Evolutionary conservation across 768 basidiomycete species (phyloP), one percentile per base, ranked within the genome.

Genomic region (Pleurotus ostreatus): DNA sequence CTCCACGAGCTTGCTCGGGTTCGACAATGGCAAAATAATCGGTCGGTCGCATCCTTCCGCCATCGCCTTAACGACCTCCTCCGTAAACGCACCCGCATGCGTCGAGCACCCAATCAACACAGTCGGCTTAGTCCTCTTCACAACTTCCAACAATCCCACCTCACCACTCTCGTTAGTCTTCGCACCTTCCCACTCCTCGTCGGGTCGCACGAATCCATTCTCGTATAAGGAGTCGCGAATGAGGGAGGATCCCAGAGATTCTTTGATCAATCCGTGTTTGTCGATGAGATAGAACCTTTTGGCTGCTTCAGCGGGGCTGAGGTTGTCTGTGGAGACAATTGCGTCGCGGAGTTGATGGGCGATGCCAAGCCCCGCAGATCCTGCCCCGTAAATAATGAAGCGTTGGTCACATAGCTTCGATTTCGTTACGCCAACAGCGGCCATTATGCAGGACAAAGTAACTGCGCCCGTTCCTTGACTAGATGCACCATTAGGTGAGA

Each of bases 71-170:
- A 91, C 72, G 41, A 92, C 75, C 55, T 88, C 84, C 70, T 90
- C 81, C 4, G 79, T 86, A 70, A 96, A 96, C 23, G 85, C 88
- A 3, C 89, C 87, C 16, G 81, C 77, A 49, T 82, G 77, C 1
- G 92, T 94, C 56, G 89, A 92, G 56, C 86, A 89, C 25, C 93
- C 93, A 59, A 96, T 89, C 46, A 96, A 68, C 11, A 92, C 81
- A 2, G 92, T 96, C 20, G 93, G 92, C 63, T 83, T 83, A 7
- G 89, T 80, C 59, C 76, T 75, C 69, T 81, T 81, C 59, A 94
- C 81, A 2, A 89, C 86, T 22, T 92, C 85, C 55, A 88, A 66
- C 52, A 95, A 72, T 7, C 69, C 60, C 16, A 86, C 74, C 41
- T 77, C 74, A 16, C 78, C 78, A 7, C 64, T 57, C 30, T 68